Conservation (phyloP, 1,139 yeast species). For the Blastobotrys capitulatus region DNA sequence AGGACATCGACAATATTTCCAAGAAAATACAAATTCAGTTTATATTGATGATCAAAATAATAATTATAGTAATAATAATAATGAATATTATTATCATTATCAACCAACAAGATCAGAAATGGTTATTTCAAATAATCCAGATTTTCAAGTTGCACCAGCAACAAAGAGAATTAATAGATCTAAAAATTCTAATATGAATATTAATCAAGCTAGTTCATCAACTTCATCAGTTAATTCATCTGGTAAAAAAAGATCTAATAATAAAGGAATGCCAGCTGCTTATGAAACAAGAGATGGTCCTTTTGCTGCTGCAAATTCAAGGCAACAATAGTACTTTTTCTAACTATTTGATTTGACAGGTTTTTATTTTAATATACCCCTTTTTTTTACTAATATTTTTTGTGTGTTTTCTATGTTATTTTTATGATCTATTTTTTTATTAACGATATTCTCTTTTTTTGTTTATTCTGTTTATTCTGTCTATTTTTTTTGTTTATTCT, state of each 20-base stretch:
- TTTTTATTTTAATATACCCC: neutral
- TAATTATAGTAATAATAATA: constrained; percentile 24
- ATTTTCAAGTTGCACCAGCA: constrained; percentile 28
- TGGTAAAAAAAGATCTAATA: neutral
- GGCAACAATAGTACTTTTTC: neutral
- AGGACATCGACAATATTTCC: constrained; percentile 6
- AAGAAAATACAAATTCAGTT: constrained; percentile 8
- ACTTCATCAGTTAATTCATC: constrained; percentile 1
- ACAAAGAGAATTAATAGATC: too few relatives aligned
- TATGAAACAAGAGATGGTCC: constrained; percentile 14
- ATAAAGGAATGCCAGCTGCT: constrained; percentile 14
- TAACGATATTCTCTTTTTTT: neutral
- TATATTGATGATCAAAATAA: constrained; percentile 24
- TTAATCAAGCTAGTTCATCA: neutral
- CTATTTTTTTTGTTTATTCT: neutral
- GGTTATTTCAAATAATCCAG: constrained; percentile 34
- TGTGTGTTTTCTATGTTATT: neutral
- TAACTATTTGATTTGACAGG: neutral
- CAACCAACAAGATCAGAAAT: constrained; percentile 20
- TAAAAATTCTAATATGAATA: neutral
- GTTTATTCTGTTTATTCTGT: neutral
- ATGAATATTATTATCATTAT: constrained; percentile 14
- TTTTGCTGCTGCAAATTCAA: constrained; percentile 7
- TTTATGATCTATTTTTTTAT: neutral
- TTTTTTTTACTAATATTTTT: neutral